Evolutionary conservation across 129 eudicot species (phyloP).

Genomic region (Sambucus nigra): DNA sequence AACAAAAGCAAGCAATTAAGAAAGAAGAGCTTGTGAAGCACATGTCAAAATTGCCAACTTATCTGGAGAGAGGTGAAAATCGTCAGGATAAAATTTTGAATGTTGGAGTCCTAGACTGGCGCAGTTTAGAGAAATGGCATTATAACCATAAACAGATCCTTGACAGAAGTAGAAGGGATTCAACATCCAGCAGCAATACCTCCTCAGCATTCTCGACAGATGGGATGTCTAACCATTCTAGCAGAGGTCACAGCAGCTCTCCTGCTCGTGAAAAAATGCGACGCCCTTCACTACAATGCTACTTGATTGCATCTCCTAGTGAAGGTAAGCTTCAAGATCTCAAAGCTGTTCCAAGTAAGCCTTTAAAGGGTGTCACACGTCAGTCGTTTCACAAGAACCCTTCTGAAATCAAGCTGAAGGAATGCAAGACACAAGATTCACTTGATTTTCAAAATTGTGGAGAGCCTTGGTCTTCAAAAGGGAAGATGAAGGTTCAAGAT

Average conservation of each 20-base stretch:
- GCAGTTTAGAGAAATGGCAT: conserved; percentile 67
- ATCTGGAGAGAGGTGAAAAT: conserved; percentile 51
- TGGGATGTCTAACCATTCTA: conserved; percentile 39
- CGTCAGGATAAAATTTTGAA: conserved; percentile 48
- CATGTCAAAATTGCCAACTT: conserved; percentile 78
- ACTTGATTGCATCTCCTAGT: conserved; percentile 29
- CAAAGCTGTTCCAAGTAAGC: conserved; percentile 4
- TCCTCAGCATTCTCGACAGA: conserved; percentile 51
- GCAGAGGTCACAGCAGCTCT: conserved; percentile 43
- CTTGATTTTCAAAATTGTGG: neutral
- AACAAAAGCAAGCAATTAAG: conserved; percentile 15
- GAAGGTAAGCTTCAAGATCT: conserved; percentile 19
- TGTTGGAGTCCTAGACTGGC: conserved; percentile 85
- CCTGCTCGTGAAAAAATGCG: conserved; percentile 32
- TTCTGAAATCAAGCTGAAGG: conserved; percentile 15
- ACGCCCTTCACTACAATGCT: conserved; percentile 36
- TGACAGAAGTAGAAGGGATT: conserved; percentile 21
- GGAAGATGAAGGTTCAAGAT: conserved; percentile 35
- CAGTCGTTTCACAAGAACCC: too few species aligned
- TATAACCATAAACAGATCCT: conserved; percentile 19
- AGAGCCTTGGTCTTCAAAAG: conserved; percentile 21
- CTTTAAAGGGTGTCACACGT: neutral
- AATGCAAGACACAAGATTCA: conserved; percentile 12
- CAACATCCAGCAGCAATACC: conserved; percentile 41
- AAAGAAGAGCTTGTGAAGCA: conserved; percentile 67